Base-by-base conservation (phyloP, 2,329 filamentous ascomycete genomes). In the Bisporella sp. region DNA sequence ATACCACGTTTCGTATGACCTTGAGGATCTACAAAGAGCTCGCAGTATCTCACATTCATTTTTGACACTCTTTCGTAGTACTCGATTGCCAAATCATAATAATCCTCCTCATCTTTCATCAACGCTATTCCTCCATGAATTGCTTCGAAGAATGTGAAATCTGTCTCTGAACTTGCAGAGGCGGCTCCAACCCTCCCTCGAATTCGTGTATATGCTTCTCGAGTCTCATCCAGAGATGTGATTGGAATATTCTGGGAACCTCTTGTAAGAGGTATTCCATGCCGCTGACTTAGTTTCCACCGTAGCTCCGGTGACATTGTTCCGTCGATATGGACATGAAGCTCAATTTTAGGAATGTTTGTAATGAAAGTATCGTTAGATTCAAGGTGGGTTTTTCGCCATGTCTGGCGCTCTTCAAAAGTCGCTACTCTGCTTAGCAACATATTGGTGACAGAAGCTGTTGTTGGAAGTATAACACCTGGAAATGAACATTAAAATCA, bases 1-100 rank as follows among this genome's bases (percentile, higher is more conserved):
- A 90, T 69, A 5, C 82, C 82, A 13, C 85, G 76, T 21, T 69
- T 70, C 5, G 79, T 75, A 67, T 90, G 87, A 1, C 81, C 84
- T 66, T 90, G 86, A 1, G 85, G 84, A 64, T 90, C 86, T 68
- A 90, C 89, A 69, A 89, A 90, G 57, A 88, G 75, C 65, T 90
- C 86, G 31, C 82, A 82, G 62, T 90, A 86, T 45, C 77, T 73
- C 1, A 89, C 79, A 44, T 78, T 78, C 57, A 88, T 79, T 5
- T 69, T 68, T 12, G 76, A 71, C 1, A 83, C 85, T 52, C 75
- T 78, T 42, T 73, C 62, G 64, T 89, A 85, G 69, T 90, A 90
- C 51, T 75, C 74, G 72, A 79, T 85, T 1, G 84, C 84, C 21
- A 91, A 73, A 50, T 78, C 77, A 63, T 85, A 82, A 58, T 87